Evolutionary conservation across 768 basidiomycete species (phyloP).

Genomic region (Boletus pseudo-olivaceus): DNA sequence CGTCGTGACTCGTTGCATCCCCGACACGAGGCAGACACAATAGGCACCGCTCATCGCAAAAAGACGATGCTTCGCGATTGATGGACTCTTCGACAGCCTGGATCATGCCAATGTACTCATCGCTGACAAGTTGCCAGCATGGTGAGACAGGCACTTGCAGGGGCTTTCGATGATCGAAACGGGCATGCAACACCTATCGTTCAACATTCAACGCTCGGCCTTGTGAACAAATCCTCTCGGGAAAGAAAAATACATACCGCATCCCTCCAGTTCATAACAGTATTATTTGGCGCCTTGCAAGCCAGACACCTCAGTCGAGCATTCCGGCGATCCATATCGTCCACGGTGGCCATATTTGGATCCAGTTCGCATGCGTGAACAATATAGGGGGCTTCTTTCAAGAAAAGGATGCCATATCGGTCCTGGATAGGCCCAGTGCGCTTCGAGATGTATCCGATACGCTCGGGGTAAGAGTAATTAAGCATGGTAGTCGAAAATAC

Average conservation of each 20-base stretch:
- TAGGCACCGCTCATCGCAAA: neutral
- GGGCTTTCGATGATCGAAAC: neutral
- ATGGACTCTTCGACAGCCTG: neutral
- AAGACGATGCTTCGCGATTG: too few species aligned
- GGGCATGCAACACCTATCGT: neutral
- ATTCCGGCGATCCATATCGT: conserved; percentile 5
- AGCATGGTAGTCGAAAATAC: too few species aligned
- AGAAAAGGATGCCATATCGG: neutral
- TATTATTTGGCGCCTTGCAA: neutral
- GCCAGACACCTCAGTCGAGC: conserved; percentile 5
- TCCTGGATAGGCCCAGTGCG: neutral
- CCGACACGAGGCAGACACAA: conserved; percentile 2
- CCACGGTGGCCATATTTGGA: neutral
- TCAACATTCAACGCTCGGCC: neutral
- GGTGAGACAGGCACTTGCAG: neutral
- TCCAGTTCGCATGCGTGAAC: conserved; percentile 1
- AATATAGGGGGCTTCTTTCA: neutral
- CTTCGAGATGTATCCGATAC: too few species aligned
- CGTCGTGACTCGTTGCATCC: neutral
- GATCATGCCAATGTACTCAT: neutral
- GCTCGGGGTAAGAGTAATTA: too few species aligned
- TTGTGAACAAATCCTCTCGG: neutral
- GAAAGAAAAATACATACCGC: neutral
- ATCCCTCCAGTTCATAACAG: neutral
- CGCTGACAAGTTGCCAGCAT: conserved; percentile 1